A percentile compares a stretch with the other conserved stretches of the same genome.
Evolutionary conservation across 257 asterid genomes (phyloP).

Genomic region (Primulina huaijiensis): DNA sequence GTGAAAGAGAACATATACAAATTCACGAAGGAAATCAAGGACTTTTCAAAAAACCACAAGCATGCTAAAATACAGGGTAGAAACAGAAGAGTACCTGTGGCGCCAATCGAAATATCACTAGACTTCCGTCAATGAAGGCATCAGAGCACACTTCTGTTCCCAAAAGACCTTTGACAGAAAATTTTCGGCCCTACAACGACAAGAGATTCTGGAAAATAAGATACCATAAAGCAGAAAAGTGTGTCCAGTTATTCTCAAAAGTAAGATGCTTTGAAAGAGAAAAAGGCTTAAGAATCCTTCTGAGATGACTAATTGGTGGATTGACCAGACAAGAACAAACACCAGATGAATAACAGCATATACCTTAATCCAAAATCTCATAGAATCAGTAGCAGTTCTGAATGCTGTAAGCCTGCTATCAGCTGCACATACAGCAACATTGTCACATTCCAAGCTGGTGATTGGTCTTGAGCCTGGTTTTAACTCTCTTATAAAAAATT

Average conservation of each 20-base stretch:
- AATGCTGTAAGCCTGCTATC: slow-evolving; percentile 91
- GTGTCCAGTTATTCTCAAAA: neutral
- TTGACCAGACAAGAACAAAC: neutral
- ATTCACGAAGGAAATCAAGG: slow-evolving; percentile 1
- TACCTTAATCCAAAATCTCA: slow-evolving; percentile 96
- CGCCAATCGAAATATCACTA: slow-evolving; percentile 96
- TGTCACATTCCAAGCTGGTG: slow-evolving; percentile 52
- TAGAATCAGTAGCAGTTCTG: slow-evolving; percentile 59
- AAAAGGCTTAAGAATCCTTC: slow-evolving; percentile 6
- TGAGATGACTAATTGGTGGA: slow-evolving; percentile 1
- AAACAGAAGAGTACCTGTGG: slow-evolving; percentile 67
- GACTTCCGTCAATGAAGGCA: slow-evolving; percentile 65
- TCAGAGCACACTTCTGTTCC: slow-evolving; percentile 65
- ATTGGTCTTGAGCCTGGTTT: slow-evolving; percentile 79
- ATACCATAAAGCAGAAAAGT: slow-evolving; percentile 13
- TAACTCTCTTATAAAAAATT: slow-evolving; percentile 84
- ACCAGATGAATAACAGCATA: neutral
- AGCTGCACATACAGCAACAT: slow-evolving; percentile 85
- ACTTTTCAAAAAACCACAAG: slow-evolving; percentile 2
- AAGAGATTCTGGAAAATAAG: slow-evolving; percentile 20
- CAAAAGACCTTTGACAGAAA: slow-evolving; percentile 85
- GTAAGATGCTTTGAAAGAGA: neutral
- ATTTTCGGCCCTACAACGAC: slow-evolving; percentile 70
- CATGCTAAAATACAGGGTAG: slow-evolving; percentile 16
- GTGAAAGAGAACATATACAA: slow-evolving; percentile 17